Evolutionary conservation across 2,329 filamentous ascomycete species (phyloP).

Genomic region (Fusarium nygamai): DNA sequence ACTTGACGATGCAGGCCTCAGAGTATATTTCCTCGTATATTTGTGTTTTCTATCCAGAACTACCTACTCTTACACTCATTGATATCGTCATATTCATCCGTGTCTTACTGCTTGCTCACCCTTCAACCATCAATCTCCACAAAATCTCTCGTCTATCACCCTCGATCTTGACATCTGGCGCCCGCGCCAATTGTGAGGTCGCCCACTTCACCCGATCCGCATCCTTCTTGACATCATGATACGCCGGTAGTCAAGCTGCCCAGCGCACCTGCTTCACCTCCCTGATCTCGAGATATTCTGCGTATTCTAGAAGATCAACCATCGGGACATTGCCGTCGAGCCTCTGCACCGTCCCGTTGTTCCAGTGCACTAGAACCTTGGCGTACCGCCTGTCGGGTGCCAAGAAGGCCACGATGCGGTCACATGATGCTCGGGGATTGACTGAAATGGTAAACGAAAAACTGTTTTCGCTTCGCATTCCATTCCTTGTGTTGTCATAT

Average conservation of each 20-base stretch:
- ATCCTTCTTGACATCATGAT: not conserved
- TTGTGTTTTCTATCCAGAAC: not conserved
- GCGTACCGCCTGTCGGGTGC: slow-evolving; percentile 34
- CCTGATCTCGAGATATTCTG: slow-evolving; percentile 38
- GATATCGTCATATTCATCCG: not conserved
- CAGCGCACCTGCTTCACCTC: slow-evolving; percentile 40
- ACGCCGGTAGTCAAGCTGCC: slow-evolving; percentile 1
- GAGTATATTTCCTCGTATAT: slow-evolving; percentile 10
- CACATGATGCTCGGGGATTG: slow-evolving; percentile 13
- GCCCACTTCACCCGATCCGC: not conserved
- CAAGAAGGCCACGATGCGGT: slow-evolving; percentile 37
- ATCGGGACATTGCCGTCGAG: slow-evolving; percentile 37
- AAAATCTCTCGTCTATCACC: not conserved
- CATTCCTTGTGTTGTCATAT: slow-evolving; percentile 31
- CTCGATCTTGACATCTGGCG: not conserved
- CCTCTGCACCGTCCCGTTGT: slow-evolving; percentile 36
- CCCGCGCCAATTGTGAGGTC: not conserved
- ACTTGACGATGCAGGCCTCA: slow-evolving; percentile 1
- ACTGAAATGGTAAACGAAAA: slow-evolving; percentile 35
- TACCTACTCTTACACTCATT: not conserved
- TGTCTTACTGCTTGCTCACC: not conserved
- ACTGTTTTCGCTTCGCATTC: slow-evolving; percentile 26
- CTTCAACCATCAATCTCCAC: not conserved
- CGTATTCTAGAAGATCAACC: slow-evolving; percentile 32
- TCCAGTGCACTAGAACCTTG: slow-evolving; percentile 45